A percentile compares a stretch with the other conserved stretches of the same genome.
These are phyloP conservation scores for Antarctomyces pellizariae DNA, from an alignment of 495 filamentous ascomycete genomes.

Conservation along the genomic window DNA sequence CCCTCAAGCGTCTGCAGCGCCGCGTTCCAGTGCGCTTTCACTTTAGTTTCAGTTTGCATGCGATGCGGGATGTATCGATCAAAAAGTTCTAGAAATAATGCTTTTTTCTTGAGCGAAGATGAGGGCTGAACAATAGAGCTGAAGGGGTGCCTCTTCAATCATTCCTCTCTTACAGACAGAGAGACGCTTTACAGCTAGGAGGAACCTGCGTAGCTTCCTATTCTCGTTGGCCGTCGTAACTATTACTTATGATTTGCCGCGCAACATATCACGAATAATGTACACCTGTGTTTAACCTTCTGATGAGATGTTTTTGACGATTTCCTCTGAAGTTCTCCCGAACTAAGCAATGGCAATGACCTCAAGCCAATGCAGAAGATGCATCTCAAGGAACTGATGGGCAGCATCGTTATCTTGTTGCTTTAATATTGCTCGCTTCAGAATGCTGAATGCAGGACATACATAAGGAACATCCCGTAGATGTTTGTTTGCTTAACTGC, in stretches of 20 bases:
- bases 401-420: slow-evolving; percentile 3
- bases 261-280: slow-evolving; percentile 2
- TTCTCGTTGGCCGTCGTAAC: neutral
- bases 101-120: slow-evolving; percentile 15
- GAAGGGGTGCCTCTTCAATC: slow-evolving; percentile 12
- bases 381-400: slow-evolving; percentile 10
- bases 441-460: neutral
- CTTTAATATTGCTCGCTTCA: slow-evolving; percentile 1
- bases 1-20: slow-evolving; percentile 9
- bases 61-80: neutral
- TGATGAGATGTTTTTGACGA: slow-evolving; percentile 12
- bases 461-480: slow-evolving; percentile 1
- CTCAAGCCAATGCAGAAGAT: slow-evolving; percentile 16
- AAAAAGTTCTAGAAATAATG: slow-evolving; percentile 9
- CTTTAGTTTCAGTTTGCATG: slow-evolving; percentile 1
- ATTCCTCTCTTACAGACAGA: slow-evolving; percentile 9
- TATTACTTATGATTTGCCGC: slow-evolving; percentile 3
- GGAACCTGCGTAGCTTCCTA: slow-evolving; percentile 6
- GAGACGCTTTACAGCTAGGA: slow-evolving; percentile 17
- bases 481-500: slow-evolving; percentile 7
- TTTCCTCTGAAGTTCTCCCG: slow-evolving; percentile 1
- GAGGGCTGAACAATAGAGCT: slow-evolving; percentile 14
- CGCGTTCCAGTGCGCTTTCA: slow-evolving; percentile 2
- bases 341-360: no score
- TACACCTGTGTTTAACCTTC: slow-evolving; percentile 9